Percentiles rank a stretch among this genome's conserved stretches.
These are phyloP conservation scores for Ceratocystis smalleyi DNA, from an alignment of 2,329 filamentous ascomycete species.

Conservation along the genomic window DNA sequence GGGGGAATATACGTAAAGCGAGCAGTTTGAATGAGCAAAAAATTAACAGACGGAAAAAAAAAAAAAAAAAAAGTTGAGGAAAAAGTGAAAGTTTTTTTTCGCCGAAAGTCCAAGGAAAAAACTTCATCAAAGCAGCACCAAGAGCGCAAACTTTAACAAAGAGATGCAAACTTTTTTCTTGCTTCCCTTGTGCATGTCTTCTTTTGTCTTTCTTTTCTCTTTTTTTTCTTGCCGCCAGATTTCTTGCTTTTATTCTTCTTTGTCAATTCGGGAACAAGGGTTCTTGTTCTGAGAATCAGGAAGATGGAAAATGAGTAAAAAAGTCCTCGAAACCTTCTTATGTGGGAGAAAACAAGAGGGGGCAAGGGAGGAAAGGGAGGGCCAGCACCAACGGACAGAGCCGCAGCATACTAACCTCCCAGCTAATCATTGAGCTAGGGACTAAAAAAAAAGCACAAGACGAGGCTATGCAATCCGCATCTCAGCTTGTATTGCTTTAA, in stretches of 20 bases:
- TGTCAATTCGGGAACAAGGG: no score
- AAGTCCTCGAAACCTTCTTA: no score
- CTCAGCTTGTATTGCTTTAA: no score
- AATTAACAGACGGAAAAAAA: not conserved
- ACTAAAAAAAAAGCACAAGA: not conserved
- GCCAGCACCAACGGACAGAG: no score
- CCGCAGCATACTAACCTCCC: no score
- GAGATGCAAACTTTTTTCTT: not conserved
- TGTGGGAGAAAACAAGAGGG: no score
- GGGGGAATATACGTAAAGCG: not conserved
- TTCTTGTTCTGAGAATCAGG: no score
- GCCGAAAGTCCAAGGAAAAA: not conserved
- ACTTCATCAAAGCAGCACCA: not conserved
- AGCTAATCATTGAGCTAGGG: no score
- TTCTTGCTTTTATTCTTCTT: no score
- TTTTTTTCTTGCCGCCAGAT: not conserved
- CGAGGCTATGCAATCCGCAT: no score
- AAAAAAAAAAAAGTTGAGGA: not conserved
- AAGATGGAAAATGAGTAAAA: no score
- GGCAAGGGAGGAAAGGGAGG: no score
- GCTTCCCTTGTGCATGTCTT: constrained; percentile 1
- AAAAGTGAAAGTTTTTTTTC: not conserved
- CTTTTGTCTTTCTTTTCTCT: not conserved
- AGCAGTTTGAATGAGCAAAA: not conserved
- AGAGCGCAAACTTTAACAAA: not conserved